Evolutionary conservation across 495 filamentous ascomycete genomes (phyloP).

Genomic region (Aspergillus carlsbadensis): DNA sequence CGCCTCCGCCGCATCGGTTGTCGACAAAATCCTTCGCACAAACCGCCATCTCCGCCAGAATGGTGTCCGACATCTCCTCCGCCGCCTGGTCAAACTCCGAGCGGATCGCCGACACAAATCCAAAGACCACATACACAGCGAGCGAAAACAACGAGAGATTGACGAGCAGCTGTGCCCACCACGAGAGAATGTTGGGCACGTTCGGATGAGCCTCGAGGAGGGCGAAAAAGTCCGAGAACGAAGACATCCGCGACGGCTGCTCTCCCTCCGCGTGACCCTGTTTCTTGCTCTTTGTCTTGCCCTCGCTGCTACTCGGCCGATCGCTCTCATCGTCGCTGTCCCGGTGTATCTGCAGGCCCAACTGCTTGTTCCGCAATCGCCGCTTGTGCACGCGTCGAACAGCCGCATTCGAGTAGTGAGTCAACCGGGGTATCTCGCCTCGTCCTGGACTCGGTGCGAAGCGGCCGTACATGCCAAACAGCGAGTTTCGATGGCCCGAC

Average conservation of each 20-base stretch:
- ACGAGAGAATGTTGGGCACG: conserved; percentile 82
- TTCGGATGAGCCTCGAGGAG: conserved; percentile 76
- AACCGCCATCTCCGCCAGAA: conserved; percentile 67
- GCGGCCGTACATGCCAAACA: conserved; percentile 43
- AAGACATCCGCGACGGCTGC: conserved; percentile 27
- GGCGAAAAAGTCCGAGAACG: conserved; percentile 59
- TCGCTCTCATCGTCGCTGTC: conserved; percentile 52
- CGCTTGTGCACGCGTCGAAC: conserved; percentile 54
- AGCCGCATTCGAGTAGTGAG: conserved; percentile 52
- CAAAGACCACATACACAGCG: conserved; percentile 68
- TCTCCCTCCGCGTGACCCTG: conserved; percentile 10
- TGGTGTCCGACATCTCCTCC: conserved; percentile 57
- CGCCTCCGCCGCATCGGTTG: conserved; percentile 66
- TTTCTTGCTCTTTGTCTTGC: conserved; percentile 19
- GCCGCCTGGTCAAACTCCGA: conserved; percentile 73
- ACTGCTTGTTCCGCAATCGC: conserved; percentile 45
- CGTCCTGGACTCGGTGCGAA: conserved; percentile 54
- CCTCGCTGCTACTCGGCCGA: conserved; percentile 44
- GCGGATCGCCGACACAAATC: conserved; percentile 67
- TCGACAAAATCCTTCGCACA: conserved; percentile 69
- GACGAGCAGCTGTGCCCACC: conserved; percentile 78
- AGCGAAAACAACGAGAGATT: conserved; percentile 70
- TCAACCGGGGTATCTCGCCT: conserved; percentile 54
- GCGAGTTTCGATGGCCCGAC: conserved; percentile 45
- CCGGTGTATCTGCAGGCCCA: conserved; percentile 43